Evolutionary conservation across 73 alveolate genomes (phyloP).

Genomic region (Tetrahymena borealis): DNA sequence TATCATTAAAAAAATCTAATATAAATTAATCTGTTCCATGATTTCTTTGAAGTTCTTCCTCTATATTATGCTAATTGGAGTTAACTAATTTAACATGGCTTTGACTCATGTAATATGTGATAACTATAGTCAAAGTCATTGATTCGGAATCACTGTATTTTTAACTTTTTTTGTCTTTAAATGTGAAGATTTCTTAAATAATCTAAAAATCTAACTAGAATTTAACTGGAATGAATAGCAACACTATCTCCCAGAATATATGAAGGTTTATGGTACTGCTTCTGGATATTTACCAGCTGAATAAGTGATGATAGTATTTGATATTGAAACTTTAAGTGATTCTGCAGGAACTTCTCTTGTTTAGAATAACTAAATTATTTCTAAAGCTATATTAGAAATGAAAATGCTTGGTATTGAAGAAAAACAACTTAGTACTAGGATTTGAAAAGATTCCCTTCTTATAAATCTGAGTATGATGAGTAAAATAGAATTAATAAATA

Average conservation of each 20-base stretch:
- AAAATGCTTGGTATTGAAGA: background rate
- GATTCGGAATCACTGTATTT: background rate
- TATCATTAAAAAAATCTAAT: too few species aligned
- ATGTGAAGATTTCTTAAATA: background rate
- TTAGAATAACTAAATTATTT: background rate
- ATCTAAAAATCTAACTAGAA: background rate
- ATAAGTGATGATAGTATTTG: background rate
- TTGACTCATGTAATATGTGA: too few species aligned
- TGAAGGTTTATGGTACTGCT: background rate
- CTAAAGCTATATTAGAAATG: background rate
- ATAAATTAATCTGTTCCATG: too few species aligned
- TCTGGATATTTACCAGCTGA: background rate
- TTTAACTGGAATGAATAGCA: background rate
- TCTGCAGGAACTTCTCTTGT: background rate
- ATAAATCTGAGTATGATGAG: background rate
- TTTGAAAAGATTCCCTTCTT: background rate
- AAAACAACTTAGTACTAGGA: background rate
- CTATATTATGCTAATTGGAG: too few species aligned
- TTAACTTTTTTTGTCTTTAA: background rate
- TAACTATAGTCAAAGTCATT: too few species aligned
- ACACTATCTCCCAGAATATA: background rate
- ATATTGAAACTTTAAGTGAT: background rate
- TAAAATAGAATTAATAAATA: background rate
- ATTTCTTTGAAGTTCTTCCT: too few species aligned
- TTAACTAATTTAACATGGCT: too few species aligned